Conservation (phyloP, 495 filamentous ascomycete genomes). For the Daldinia loculata region DNA sequence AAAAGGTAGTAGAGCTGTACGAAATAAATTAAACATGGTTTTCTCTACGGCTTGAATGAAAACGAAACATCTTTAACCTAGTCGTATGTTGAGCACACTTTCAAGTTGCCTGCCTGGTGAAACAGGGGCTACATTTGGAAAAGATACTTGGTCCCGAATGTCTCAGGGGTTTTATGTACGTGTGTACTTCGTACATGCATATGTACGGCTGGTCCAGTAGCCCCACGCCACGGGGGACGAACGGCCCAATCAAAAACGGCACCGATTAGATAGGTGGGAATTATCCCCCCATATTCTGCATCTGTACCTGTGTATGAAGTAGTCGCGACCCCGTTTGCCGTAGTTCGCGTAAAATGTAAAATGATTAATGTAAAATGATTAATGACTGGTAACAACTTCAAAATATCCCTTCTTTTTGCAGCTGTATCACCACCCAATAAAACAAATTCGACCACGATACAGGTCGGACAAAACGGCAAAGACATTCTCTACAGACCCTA, state of each 20-base stretch:
- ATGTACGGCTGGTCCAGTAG: conserved; percentile 13
- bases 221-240: conserved; percentile 1
- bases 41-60: too few species aligned
- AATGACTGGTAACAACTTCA: conserved; percentile 18
- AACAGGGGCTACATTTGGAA: too few species aligned
- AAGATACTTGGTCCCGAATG: not conserved
- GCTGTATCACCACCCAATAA: conserved; percentile 25
- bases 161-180: not conserved
- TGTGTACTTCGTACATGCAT: not conserved
- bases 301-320: not conserved
- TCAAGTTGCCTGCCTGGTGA: too few species aligned
- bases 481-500: conserved; percentile 24
- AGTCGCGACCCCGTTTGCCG: conserved; percentile 37
- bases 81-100: too few species aligned
- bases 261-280: conserved; percentile 23
- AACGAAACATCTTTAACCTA: too few species aligned
- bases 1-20: too few species aligned
- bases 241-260: conserved; percentile 20
- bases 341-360: conserved; percentile 25
- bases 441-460: conserved; percentile 19
- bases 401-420: conserved; percentile 26
- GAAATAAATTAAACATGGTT: too few species aligned
- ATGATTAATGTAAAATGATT: conserved; percentile 35
- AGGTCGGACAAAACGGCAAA: conserved; percentile 23
- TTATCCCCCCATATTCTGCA: conserved; percentile 1